Evolutionary conservation across 148 eudicot species (phyloP).

Genomic region (Fagopyrum esculentum): DNA sequence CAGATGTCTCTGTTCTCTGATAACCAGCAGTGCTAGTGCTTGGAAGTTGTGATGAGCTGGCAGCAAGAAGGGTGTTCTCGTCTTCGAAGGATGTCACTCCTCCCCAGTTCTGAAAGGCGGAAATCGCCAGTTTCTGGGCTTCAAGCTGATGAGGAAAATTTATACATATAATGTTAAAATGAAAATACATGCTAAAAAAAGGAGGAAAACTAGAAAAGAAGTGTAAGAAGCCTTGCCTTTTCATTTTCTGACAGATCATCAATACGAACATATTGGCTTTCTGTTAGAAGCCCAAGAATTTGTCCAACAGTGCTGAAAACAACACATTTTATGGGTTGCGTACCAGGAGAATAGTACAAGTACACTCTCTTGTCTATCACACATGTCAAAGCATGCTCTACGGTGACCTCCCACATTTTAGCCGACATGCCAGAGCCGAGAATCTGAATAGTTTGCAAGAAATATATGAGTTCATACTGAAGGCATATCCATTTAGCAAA

Average conservation of each 20-base stretch:
- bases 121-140: constrained; percentile 49
- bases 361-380: constrained; percentile 45
- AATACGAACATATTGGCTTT: constrained; percentile 40
- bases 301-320: constrained; percentile 76
- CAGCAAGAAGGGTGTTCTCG: constrained; percentile 47
- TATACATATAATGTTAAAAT: constrained; percentile 9
- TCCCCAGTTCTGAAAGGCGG: constrained; percentile 61
- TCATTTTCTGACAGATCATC: constrained; percentile 69
- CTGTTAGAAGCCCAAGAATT: constrained; percentile 53
- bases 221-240: constrained; percentile 37
- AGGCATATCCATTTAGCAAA: too few species aligned
- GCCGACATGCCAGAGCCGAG: constrained; percentile 79
- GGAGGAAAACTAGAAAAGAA: constrained; percentile 9
- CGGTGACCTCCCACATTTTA: constrained; percentile 70
- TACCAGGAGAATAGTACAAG: constrained; percentile 39
- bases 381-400: constrained; percentile 69
- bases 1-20: constrained; percentile 28
- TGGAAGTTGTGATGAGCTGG: constrained; percentile 26
- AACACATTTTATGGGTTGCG: constrained; percentile 51
- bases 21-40: constrained; percentile 26
- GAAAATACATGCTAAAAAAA: neutral
- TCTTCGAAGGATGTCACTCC: constrained; percentile 57
- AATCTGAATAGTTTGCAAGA: constrained; percentile 33
- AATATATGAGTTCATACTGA: neutral
- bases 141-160: constrained; percentile 37